Evolutionary conservation across 306 rosid genomes (phyloP).

Genomic region (Dryas alaskensis): DNA sequence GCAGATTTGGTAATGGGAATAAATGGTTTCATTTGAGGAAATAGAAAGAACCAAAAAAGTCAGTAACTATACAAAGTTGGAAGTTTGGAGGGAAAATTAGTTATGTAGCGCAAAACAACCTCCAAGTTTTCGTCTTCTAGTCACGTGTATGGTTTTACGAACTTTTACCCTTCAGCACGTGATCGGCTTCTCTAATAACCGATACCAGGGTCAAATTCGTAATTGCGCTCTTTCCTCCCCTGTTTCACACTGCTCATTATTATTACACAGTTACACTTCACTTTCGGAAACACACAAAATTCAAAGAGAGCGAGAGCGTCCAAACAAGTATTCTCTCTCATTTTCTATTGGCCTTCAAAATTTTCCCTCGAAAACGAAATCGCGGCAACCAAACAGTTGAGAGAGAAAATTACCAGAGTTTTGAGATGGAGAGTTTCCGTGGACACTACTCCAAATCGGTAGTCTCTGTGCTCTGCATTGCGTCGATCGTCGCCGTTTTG

Average conservation of each 20-base stretch:
- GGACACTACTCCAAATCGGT: not conserved
- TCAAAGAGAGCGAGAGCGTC: conserved; percentile 16
- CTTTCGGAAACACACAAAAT: not conserved
- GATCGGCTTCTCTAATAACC: not conserved
- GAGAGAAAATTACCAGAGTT: not conserved
- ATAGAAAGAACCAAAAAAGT: not conserved
- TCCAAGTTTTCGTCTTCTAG: not conserved
- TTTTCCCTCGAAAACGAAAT: conserved; percentile 14
- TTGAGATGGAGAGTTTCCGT: not conserved
- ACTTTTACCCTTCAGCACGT: not conserved
- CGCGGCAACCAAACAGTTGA: conserved; percentile 21
- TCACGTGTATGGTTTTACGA: not conserved
- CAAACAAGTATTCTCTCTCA: not conserved
- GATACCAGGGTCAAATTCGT: not conserved
- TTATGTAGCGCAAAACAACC: not conserved
- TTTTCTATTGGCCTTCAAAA: not conserved
- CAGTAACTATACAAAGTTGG: not conserved
- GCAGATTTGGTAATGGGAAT: not conserved
- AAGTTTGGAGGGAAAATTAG: conserved; percentile 19
- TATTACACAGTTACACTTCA: not conserved
- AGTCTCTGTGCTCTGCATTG: conserved; percentile 10
- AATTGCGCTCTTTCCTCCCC: not conserved
- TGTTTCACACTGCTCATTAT: not conserved
- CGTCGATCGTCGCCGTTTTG: conserved; percentile 12
- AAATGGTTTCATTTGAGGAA: not conserved